phyloP scores from a whole-genome alignment of 1,139 yeast species.

The Magnusiomyces tetraspermus region DNA sequence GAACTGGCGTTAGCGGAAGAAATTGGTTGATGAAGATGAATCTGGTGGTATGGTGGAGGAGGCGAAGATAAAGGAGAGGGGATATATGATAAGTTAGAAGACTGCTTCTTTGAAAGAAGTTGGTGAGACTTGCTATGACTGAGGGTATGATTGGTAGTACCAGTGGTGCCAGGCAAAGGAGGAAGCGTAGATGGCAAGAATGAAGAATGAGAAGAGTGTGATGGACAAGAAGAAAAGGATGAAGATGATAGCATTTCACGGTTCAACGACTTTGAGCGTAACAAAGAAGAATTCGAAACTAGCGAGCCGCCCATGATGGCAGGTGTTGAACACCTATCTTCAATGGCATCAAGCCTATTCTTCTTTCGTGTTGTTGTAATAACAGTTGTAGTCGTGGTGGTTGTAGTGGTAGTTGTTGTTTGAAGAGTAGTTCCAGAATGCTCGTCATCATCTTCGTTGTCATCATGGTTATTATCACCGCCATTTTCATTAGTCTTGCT shows the following conservation, averaged over 20 bases:
- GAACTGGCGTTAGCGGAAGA: background rate
- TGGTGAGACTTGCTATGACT: background rate
- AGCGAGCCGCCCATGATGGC: background rate
- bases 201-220: too few species aligned
- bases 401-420: conserved; percentile 1
- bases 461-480: background rate
- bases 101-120: background rate
- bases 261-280: background rate
- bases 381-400: background rate
- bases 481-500: background rate
- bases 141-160: background rate
- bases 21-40: background rate
- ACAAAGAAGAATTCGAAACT: background rate
- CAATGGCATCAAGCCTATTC: too few species aligned
- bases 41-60: background rate
- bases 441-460: background rate
- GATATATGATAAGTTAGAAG: background rate
- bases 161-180: background rate
- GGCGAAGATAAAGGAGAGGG: background rate
- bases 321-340: conserved; percentile 15
- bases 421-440: background rate
- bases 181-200: too few species aligned
- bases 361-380: background rate
- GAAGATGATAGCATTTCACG: background rate
- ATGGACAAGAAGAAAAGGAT: background rate